Percentiles rank a stretch among this genome's conserved stretches.
These are phyloP conservation scores for Colletotrichum plurivorum DNA, from an alignment of 2,329 filamentous ascomycete species.

Conservation along the genomic window DNA sequence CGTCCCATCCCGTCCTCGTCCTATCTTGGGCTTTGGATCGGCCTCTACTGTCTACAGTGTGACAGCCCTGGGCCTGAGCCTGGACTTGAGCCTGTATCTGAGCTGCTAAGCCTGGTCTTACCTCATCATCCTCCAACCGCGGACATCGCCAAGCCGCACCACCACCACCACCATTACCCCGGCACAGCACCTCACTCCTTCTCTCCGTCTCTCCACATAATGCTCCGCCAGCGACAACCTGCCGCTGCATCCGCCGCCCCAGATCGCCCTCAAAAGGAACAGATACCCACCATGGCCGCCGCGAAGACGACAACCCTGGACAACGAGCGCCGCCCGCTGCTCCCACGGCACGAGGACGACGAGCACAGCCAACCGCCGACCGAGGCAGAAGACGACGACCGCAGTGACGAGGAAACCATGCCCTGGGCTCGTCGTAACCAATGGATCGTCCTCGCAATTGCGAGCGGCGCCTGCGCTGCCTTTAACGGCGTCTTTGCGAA, in stretches of 20 bases:
- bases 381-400: constrained; percentile 15
- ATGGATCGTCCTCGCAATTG: constrained; percentile 79
- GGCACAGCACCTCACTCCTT: constrained; percentile 20
- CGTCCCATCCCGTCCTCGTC: constrained; percentile 1
- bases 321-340: constrained; percentile 44
- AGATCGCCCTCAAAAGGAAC: constrained; percentile 33
- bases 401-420: constrained; percentile 24
- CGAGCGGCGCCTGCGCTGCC: constrained; percentile 83
- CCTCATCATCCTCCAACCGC: constrained; percentile 18
- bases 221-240: constrained; percentile 44
- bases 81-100: not conserved
- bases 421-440: constrained; percentile 54
- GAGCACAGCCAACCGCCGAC: constrained; percentile 17
- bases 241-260: constrained; percentile 32
- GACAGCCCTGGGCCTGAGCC: not conserved
- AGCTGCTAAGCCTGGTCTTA: constrained; percentile 11
- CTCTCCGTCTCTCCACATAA: constrained; percentile 35
- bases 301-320: constrained; percentile 37
- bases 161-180: constrained; percentile 21
- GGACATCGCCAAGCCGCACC: constrained; percentile 32
- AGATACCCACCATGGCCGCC: constrained; percentile 42
- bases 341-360: constrained; percentile 39
- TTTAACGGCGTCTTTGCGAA: constrained; percentile 90
- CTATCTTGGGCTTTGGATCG: not conserved
- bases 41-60: not conserved